Percentiles rank a stretch among this genome's conserved stretches.
These are phyloP conservation scores for Cercospora sesami DNA, from an alignment of 2,329 filamentous ascomycete species.

Conservation along the genomic window DNA sequence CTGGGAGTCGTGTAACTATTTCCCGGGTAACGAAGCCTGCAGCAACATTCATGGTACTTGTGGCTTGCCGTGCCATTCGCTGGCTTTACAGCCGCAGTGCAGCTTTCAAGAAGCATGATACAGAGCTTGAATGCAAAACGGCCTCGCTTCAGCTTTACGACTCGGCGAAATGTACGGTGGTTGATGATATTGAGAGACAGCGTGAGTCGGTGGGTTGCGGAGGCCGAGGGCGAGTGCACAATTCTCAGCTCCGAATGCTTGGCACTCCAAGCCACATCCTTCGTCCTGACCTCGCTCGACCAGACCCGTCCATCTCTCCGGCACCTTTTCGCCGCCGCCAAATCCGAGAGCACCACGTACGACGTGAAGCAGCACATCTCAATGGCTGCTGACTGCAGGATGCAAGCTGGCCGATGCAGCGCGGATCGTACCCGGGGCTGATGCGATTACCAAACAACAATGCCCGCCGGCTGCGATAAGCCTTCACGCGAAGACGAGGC, in stretches of 20 bases:
- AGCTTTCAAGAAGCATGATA: not conserved
- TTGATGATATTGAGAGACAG: not conserved
- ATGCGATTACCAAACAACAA: slow-evolving; percentile 14
- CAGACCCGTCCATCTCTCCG: not conserved
- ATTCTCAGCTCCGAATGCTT: not conserved
- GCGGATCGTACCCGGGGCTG: slow-evolving; percentile 3
- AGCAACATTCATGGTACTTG: not conserved
- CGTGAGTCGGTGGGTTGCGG: not conserved
- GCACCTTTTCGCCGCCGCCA: not conserved
- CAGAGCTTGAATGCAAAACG: not conserved
- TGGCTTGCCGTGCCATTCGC: not conserved
- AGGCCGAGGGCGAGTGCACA: not conserved
- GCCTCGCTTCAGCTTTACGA: not conserved
- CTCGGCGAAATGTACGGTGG: not conserved
- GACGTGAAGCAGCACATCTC: not conserved
- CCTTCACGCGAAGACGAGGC: slow-evolving; percentile 12
- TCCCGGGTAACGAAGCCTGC: not conserved
- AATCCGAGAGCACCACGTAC: not conserved
- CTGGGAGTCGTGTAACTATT: not conserved
- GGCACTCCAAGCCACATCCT: not conserved
- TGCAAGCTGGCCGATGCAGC: slow-evolving; percentile 9
- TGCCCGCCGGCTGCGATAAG: slow-evolving; percentile 21
- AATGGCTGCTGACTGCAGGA: slow-evolving; percentile 5
- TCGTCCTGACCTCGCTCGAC: too few relatives aligned
- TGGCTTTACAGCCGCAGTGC: not conserved